These are phyloP conservation scores for Paraconiothyrium brasiliense DNA, from an alignment of 2,329 filamentous ascomycete genomes.

Conservation along the genomic window DNA sequence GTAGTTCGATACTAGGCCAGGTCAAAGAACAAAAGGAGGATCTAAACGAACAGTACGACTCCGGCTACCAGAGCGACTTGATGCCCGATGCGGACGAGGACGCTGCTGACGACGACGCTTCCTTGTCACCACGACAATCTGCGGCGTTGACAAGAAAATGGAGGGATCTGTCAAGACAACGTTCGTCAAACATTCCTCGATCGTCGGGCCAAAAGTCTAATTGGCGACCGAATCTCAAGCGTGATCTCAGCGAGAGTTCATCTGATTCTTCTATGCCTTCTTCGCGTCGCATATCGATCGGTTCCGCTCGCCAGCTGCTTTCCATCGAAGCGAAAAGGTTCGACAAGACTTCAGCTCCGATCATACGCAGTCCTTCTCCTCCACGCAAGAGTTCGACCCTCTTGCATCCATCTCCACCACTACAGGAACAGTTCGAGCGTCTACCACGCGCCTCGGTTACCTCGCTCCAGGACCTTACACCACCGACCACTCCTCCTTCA, in stretches of 20 bases:
- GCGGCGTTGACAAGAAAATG: slow-evolving; percentile 13
- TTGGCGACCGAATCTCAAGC: slow-evolving; percentile 39
- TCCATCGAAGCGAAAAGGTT: slow-evolving; percentile 15
- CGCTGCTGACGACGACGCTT: slow-evolving; percentile 20
- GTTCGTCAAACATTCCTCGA: slow-evolving; percentile 22
- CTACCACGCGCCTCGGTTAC: slow-evolving; percentile 1
- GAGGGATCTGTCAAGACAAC: slow-evolving; percentile 17
- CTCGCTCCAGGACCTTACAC: slow-evolving; percentile 13
- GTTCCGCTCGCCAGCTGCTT: slow-evolving; percentile 19
- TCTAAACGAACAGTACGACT: slow-evolving; percentile 26
- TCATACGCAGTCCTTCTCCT: slow-evolving; percentile 18
- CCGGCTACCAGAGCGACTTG: slow-evolving; percentile 30
- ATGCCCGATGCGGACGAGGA: slow-evolving; percentile 31
- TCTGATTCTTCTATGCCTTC: slow-evolving; percentile 3
- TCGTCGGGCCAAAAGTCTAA: slow-evolving; percentile 28
- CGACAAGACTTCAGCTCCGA: slow-evolving; percentile 19
- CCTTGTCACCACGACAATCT: slow-evolving; percentile 30
- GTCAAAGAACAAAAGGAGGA: slow-evolving; percentile 21
- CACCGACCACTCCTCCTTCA: slow-evolving; percentile 20
- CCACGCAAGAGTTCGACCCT: slow-evolving; percentile 28
- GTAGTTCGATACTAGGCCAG: slow-evolving; percentile 17
- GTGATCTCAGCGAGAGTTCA: slow-evolving; percentile 25
- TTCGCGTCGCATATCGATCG: slow-evolving; percentile 22
- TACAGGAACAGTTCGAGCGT: slow-evolving; percentile 11
- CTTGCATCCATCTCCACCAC: slow-evolving; percentile 34